Evolutionary conservation across 306 rosid species (phyloP).

Genomic region (Lathyrus sativus): DNA sequence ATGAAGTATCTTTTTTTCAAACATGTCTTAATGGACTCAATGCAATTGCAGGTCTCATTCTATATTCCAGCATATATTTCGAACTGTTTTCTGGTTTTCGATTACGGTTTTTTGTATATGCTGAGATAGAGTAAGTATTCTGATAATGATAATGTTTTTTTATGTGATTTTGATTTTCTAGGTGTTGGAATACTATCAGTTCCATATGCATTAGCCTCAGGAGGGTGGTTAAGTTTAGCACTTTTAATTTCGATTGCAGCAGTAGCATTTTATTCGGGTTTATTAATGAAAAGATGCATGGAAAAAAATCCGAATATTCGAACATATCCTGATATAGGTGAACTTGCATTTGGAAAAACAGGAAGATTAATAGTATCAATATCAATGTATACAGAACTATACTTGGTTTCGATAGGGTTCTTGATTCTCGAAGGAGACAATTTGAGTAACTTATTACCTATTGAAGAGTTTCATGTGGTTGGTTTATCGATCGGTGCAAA

Average conservation of each 20-base stretch:
- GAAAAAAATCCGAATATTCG: constrained; percentile 54
- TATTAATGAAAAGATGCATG: constrained; percentile 77
- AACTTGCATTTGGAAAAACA: constrained; percentile 68
- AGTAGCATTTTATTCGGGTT: constrained; percentile 59
- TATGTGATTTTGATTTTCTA: constrained; percentile 35
- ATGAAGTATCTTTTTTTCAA: not conserved
- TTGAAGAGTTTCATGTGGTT: constrained; percentile 36
- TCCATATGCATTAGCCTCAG: constrained; percentile 82
- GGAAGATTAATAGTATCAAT: constrained; percentile 59
- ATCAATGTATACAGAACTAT: constrained; percentile 69
- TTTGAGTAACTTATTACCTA: constrained; percentile 56
- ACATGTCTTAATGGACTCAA: constrained; percentile 43
- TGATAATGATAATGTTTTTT: too few relatives aligned
- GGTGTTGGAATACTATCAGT: constrained; percentile 83
- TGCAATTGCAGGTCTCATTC: constrained; percentile 36
- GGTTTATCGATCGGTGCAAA: constrained; percentile 54
- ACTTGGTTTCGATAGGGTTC: constrained; percentile 75
- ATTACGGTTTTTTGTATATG: not conserved
- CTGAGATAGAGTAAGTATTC: not conserved
- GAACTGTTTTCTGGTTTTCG: not conserved
- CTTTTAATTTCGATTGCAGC: constrained; percentile 56
- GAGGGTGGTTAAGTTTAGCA: constrained; percentile 78
- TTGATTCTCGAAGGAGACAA: constrained; percentile 85
- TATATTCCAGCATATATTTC: not conserved
- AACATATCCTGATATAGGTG: constrained; percentile 77